These are phyloP conservation scores for Gossypium longicalyx DNA, from an alignment of 345 rosid genomes.

Conservation along the genomic window DNA sequence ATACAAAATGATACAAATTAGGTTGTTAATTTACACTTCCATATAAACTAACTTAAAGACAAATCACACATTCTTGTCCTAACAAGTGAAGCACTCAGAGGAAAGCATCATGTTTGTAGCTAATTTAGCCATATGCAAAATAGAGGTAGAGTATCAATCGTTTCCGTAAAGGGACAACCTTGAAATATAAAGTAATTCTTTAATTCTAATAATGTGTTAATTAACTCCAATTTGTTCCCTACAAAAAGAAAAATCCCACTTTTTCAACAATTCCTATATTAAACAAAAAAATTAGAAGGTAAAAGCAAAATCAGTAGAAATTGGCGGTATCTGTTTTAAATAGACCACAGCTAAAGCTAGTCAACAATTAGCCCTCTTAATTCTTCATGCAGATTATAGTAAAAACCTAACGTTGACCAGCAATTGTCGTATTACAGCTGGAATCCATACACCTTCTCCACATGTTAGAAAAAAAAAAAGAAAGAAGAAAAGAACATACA, in stretches of 20 bases:
- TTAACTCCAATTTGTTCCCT: background rate
- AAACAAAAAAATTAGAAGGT: background rate
- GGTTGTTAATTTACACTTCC: background rate
- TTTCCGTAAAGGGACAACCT: background rate
- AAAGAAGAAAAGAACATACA: background rate
- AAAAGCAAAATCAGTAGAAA: background rate
- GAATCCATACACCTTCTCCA: background rate
- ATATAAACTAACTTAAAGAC: too few relatives aligned
- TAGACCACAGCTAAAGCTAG: background rate
- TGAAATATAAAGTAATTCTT: background rate
- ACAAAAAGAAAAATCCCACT: background rate
- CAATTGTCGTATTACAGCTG: background rate
- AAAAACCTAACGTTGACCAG: conserved; percentile 3
- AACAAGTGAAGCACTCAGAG: background rate
- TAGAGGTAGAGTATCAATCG: background rate
- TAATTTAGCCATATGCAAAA: background rate
- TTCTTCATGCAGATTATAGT: background rate
- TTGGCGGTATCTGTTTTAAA: conserved; percentile 2
- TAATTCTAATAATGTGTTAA: background rate
- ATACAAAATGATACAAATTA: background rate
- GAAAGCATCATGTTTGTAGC: background rate
- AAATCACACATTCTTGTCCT: background rate
- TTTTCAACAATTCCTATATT: background rate
- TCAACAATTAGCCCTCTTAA: background rate
- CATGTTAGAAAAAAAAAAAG: background rate